Evolutionary conservation across 192 early-diverging fungal species (phyloP).

Genomic region (Backusella psychrophila): DNA sequence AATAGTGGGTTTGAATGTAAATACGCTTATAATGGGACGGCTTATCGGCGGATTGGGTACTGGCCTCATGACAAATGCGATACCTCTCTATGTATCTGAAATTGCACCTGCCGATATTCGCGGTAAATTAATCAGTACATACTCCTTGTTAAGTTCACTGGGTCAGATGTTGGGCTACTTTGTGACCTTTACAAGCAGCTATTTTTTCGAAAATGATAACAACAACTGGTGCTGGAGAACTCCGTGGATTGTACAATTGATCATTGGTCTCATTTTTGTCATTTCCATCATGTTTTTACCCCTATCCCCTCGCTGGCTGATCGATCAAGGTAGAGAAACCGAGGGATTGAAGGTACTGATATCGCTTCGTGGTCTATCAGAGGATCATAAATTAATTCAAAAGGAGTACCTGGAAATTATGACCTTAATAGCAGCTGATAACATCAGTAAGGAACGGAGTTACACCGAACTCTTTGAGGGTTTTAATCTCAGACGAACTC

Average conservation of each 20-base stretch:
- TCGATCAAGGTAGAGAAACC: conserved; percentile 59
- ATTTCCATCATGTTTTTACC: conserved; percentile 66
- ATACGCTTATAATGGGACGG: conserved; percentile 47
- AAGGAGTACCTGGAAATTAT: conserved; percentile 70
- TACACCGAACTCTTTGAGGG: conserved; percentile 56
- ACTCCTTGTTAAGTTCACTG: conserved; percentile 88
- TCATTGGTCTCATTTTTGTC: conserved; percentile 61
- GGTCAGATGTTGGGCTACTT: conserved; percentile 66
- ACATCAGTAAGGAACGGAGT: conserved; percentile 54
- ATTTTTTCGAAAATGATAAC: conserved; percentile 7
- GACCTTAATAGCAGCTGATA: conserved; percentile 58
- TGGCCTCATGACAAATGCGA: conserved; percentile 34
- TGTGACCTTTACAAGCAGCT: conserved; percentile 43
- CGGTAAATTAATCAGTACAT: conserved; percentile 78
- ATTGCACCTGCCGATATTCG: conserved; percentile 82
- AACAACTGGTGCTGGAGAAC: conserved; percentile 59
- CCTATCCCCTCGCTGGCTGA: conserved; percentile 82
- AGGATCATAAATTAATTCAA: conserved; percentile 39
- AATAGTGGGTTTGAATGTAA: conserved; percentile 23
- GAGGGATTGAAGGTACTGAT: conserved; percentile 67
- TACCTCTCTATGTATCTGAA: conserved; percentile 48
- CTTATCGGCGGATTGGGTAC: conserved; percentile 43
- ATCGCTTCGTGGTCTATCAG: conserved; percentile 45
- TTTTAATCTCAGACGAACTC: conserved; percentile 57
- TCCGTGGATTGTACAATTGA: conserved; percentile 68